Base-by-base conservation (phyloP, 768 basidiomycete genomes). In the Russula ochroleuca region DNA sequence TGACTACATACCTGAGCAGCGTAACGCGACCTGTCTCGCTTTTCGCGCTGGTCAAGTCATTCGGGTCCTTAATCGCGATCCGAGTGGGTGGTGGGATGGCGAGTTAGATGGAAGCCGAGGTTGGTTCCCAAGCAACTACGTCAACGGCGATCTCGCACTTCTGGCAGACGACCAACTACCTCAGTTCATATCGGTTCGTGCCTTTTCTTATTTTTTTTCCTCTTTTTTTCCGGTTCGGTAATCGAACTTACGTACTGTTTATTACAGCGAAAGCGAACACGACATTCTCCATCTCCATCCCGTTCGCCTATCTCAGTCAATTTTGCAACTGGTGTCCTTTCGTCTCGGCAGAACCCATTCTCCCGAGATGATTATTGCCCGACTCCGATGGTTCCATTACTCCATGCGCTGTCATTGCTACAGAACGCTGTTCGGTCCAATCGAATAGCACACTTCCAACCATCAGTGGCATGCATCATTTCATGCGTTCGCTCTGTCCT, bases 71-170 rank as follows among this genome's bases (percentile, higher is more conserved):
- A 93, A 92, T 70, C 82, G 86, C 67, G 93, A 98, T 76, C 65
- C 80, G 3, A 91, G 87, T 69, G 97, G 97, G 0, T 98, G 97
- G 97, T 98, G 96, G 96, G 95, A 99, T 72, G 97, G 97, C 11
- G 94, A 98, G 75, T 74, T 96, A 19, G 90, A 93, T 40, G 90
- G 86, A 2, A 77, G 86, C 64, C 78, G 95, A 69, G 97, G 97
- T 14, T 99, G 97, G 97, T 98, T 98, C 75, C 97, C 97, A 21
- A 94, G 92, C 70, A 99, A 98, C 75, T 98, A 97, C 76, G 90
- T 92, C 67, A 87, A 85, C 68, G 77, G 82, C 17, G 86, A 88
- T 67, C 77, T 82, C 56, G 80, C 79, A 57, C 79, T 83, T 43
- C 70, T 87, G 63, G 80, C 79, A 5, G 83, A 83, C 65, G 86